phyloP scores from a whole-genome alignment of 441 rosid genomes.

The Erodium texanum region DNA sequence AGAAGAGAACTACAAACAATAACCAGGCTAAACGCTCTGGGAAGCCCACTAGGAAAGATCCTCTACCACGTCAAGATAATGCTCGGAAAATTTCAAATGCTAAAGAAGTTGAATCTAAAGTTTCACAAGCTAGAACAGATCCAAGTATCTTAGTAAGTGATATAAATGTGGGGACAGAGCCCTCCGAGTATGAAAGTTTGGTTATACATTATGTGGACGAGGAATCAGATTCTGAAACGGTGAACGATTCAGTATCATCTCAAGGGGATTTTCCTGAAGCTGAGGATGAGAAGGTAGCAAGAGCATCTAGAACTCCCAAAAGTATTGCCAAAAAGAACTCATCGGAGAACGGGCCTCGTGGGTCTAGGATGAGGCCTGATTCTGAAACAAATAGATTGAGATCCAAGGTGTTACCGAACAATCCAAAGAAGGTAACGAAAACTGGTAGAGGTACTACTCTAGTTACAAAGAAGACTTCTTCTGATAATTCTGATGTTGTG shows the following conservation, averaged over 20 bases:
- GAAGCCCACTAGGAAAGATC: conserved; percentile 33
- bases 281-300: conserved; percentile 52
- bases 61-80: conserved; percentile 27
- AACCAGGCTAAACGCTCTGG: conserved; percentile 27
- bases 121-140: conserved; percentile 28
- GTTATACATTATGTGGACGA: conserved; percentile 52
- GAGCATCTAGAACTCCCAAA: conserved; percentile 25
- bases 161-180: conserved; percentile 36
- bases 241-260: conserved; percentile 53
- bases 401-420: conserved; percentile 27
- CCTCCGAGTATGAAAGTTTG: conserved; percentile 38
- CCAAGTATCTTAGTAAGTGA: conserved; percentile 32
- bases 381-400: conserved; percentile 29
- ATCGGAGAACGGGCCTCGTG: conserved; percentile 28
- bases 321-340: conserved; percentile 28
- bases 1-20: conserved; percentile 32
- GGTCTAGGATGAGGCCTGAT: conserved; percentile 28
- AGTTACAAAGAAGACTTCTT: conserved; percentile 23
- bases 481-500: conserved; percentile 28
- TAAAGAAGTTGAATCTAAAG: conserved; percentile 33
- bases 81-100: conserved; percentile 23
- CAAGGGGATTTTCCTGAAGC: conserved; percentile 41
- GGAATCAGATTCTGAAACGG: conserved; percentile 46
- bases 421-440: conserved; percentile 34
- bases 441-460: conserved; percentile 32